Evolutionary conservation across 2,329 filamentous ascomycete genomes (phyloP).

Genomic region (Byssochlamys sp.): DNA sequence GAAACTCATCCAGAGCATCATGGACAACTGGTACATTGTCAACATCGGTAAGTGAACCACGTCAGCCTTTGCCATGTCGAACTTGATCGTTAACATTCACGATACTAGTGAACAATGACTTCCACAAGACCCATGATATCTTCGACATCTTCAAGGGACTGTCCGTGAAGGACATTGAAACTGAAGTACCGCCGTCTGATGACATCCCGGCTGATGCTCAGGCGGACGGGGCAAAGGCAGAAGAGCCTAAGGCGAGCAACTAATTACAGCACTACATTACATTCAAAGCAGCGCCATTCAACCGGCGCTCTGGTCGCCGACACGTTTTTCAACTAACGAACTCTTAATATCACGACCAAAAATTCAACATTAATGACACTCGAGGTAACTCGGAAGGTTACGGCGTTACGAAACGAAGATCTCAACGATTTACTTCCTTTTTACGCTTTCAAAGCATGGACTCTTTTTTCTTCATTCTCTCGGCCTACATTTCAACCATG

Average conservation of each 20-base stretch:
- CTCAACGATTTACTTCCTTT: not conserved
- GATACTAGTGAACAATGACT: slow-evolving; percentile 84
- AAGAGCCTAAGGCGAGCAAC: slow-evolving; percentile 12
- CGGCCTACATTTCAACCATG: not conserved
- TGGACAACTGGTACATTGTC: slow-evolving; percentile 85
- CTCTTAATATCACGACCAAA: not conserved
- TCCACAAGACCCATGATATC: slow-evolving; percentile 72
- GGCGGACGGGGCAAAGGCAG: slow-evolving; percentile 7
- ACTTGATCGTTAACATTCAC: slow-evolving; percentile 13
- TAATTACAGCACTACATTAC: slow-evolving; percentile 4
- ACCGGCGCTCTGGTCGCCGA: not conserved
- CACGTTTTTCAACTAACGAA: not conserved
- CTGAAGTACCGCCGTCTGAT: slow-evolving; percentile 16
- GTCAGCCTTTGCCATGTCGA: not conserved
- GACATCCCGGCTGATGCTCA: slow-evolving; percentile 3
- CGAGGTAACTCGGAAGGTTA: not conserved
- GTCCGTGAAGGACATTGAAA: slow-evolving; percentile 27
- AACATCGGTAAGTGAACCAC: slow-evolving; percentile 68
- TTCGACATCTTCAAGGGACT: slow-evolving; percentile 80
- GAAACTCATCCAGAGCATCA: slow-evolving; percentile 67
- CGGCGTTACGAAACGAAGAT: not conserved
- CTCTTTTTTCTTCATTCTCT: slow-evolving; percentile 1
- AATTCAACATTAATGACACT: not conserved
- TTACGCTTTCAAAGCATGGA: not conserved
- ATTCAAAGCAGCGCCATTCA: not conserved